Percentiles rank a stretch among this genome's conserved stretches.
phyloP scores from a whole-genome alignment of 176 grass and related monocot genomes.

The Coix lacrymajobi region DNA sequence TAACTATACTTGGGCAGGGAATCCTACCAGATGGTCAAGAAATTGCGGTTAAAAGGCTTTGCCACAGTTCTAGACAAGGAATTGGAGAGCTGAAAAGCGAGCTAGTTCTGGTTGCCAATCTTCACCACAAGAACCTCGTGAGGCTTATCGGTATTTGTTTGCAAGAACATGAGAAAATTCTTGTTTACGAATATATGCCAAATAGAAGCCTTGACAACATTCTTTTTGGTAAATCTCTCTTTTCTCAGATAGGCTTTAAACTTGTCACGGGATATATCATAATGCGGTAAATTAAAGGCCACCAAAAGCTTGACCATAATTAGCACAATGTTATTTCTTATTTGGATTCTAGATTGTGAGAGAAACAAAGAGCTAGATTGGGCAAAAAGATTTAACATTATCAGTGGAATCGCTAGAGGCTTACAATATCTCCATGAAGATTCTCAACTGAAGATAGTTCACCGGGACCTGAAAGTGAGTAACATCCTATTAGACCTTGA shows the following conservation, averaged over 20 bases:
- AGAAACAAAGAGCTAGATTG: conserved; percentile 35
- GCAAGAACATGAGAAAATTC: conserved; percentile 35
- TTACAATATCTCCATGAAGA: conserved; percentile 74
- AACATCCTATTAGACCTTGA: conserved; percentile 25
- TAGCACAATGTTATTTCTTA: neutral
- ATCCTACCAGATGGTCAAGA: conserved; percentile 26
- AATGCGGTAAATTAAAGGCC: no score
- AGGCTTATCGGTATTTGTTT: conserved; percentile 38
- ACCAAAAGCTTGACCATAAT: no score
- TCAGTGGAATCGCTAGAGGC: conserved; percentile 52
- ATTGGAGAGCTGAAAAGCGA: conserved; percentile 36
- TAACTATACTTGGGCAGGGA: neutral
- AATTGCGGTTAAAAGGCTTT: conserved; percentile 37
- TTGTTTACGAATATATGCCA: conserved; percentile 44
- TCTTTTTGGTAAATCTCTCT: conserved; percentile 32
- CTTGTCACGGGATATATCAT: no score
- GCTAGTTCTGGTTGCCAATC: conserved; percentile 31
- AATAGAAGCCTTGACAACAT: conserved; percentile 43
- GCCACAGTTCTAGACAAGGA: conserved; percentile 18
- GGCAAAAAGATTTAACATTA: conserved; percentile 36
- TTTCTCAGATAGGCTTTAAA: neutral
- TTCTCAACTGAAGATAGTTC: conserved; percentile 55
- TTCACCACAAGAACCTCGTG: conserved; percentile 42
- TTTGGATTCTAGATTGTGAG: conserved; percentile 13
- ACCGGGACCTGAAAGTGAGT: conserved; percentile 39